Base-by-base conservation (phyloP, 2,329 filamentous ascomycete species). In the Xylariaceae sp. region DNA sequence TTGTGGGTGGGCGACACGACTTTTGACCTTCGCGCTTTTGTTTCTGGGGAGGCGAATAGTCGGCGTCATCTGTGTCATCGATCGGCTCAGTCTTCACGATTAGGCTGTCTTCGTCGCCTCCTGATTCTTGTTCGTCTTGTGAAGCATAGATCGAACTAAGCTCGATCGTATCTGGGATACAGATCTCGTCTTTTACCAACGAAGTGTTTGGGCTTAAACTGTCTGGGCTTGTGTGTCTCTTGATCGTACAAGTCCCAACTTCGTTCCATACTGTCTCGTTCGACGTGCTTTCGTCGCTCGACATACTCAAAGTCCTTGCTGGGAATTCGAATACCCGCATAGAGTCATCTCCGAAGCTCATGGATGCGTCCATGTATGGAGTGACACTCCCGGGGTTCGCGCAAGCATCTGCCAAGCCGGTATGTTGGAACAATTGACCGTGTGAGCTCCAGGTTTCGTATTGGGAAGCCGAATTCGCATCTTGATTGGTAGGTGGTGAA, bases 401-500 rank as follows among this genome's bases (percentile, higher is more conserved):
- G 47, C 55, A 71, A 35, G 54, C 59, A 18, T 63, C 58, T 9
- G 57, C 58, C 52, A 69, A 57, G 40, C 63, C 61, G 9, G 58
- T 61, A 42, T 66, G 63, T 44, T 65, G 58, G 30, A 62, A 59
- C 17, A 62, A 48, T 15, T 68, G 62, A 18, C 56, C 55, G 38
- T 54, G 54, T 3, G 58, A 53, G 38, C 52, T 55, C 48, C 57
- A 64, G 14, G 54, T 53, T 1, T 68, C 67, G 39, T 56, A 67
- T 1, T 66, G 66, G n/a, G 68, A 62, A 41, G 66, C 57, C 15
- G 63, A 42, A 19, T 57, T 47, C 30, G 62, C 58, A 39, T 72
- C 71, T 11, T 65, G 61, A 2, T 71, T 70, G 2, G 73, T 73
- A 27, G 62, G 60, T 10, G 71, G 71, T n/a, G 63, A 62, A 43